These are phyloP conservation scores for Sporothrix protearum DNA, from an alignment of 2,329 filamentous ascomycete species.

Conservation along the genomic window DNA sequence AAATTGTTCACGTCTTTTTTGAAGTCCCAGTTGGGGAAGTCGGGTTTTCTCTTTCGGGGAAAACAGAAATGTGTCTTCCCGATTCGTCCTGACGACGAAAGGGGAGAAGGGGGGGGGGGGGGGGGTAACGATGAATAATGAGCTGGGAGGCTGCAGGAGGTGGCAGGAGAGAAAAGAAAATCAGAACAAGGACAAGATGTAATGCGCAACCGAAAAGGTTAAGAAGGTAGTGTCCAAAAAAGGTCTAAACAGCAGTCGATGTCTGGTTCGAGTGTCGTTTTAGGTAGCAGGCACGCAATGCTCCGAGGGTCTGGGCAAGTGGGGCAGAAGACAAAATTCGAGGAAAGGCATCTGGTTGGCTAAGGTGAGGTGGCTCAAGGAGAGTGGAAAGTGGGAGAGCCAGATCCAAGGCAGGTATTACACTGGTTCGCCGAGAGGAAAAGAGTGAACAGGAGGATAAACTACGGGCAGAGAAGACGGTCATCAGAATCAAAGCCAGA, in stretches of 20 bases:
- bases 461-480: background rate
- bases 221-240: background rate
- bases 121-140: background rate
- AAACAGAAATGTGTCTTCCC: background rate
- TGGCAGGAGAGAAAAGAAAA: background rate
- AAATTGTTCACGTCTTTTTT: background rate
- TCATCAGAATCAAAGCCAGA: background rate
- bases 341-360: background rate
- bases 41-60: background rate
- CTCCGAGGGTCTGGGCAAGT: background rate
- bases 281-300: slow-evolving; percentile 19
- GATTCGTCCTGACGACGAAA: background rate
- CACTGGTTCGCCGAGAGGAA: background rate
- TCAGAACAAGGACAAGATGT: background rate
- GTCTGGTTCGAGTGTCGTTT: slow-evolving; percentile 23
- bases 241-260: background rate
- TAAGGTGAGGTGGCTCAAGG: background rate
- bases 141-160: background rate
- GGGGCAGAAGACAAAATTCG: background rate
- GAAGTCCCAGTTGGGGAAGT: slow-evolving; percentile 10
- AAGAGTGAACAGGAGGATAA: background rate
- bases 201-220: background rate
- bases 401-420: slow-evolving; percentile 3
- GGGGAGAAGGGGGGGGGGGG: background rate
- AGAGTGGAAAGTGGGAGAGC: background rate